Percentiles rank a stretch among this genome's conserved stretches.
These are phyloP conservation scores for Zangia roseola DNA, from an alignment of 768 basidiomycete genomes.

Conservation along the genomic window DNA sequence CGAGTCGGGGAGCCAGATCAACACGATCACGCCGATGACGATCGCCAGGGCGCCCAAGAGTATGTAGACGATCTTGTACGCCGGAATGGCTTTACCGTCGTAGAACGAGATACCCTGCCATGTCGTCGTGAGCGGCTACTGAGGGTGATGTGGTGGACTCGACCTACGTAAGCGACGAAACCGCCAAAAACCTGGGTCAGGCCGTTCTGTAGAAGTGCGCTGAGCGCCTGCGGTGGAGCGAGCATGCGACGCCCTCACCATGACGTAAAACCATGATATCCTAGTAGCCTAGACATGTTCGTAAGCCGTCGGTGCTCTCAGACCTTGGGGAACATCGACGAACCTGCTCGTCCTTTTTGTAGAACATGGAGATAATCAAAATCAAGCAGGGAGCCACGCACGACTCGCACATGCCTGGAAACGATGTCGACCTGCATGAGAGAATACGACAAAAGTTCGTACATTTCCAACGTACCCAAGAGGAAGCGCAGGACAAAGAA, in stretches of 20 bases:
- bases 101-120: constrained; percentile 56
- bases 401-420: constrained; percentile 61
- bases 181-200: constrained; percentile 61
- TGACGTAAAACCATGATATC: constrained; percentile 66
- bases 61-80: constrained; percentile 63
- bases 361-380: constrained; percentile 64
- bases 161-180: constrained; percentile 57
- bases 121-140: neutral
- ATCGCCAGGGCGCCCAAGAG: constrained; percentile 61
- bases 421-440: neutral
- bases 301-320: constrained; percentile 3
- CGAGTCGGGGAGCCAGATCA: constrained; percentile 65
- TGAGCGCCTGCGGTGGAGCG: neutral
- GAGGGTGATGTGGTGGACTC: neutral
- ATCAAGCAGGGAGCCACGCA: constrained; percentile 65
- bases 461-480: constrained; percentile 39
- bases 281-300: constrained; percentile 42
- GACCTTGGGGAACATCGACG: neutral
- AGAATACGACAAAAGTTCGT: neutral
- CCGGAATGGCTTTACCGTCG: constrained; percentile 43
- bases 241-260: constrained; percentile 38
- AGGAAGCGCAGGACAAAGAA: constrained; percentile 65
- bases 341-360: constrained; percentile 66
- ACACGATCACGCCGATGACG: constrained; percentile 51
- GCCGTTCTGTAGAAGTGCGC: constrained; percentile 45